Evolutionary conservation across 2,329 filamentous ascomycete species (phyloP), one percentile per base, ranked within the genome.

Genomic region (Diaporthe vexans): DNA sequence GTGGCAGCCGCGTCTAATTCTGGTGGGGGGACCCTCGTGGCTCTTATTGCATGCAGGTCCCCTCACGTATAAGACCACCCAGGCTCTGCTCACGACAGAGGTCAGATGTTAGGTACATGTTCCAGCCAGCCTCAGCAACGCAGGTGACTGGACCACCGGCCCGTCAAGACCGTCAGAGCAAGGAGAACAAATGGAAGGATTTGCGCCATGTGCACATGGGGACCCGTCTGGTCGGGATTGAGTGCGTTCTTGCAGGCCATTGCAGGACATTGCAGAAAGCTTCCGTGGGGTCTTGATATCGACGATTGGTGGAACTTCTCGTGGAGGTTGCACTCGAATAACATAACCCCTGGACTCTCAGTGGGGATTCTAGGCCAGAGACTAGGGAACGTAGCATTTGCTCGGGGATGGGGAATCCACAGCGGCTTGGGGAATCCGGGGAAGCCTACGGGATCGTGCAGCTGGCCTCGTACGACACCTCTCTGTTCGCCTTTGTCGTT

Each of bases 301-400:
- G 59, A 51, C 68, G 33, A 75, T 75, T 75, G 74, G 74, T 75
- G 74, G 74, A 75, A 75, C 40, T 74, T 72, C 57, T 68, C n/a
- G 26, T 17, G 48, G 26, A 57, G 65, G 35, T 35, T 51, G 70
- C 48, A 61, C 24, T 46, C 43, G 54, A 56, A 33, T n/a, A 19
- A 24, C 17, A 26, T 11, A 13, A 37, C 54, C 72, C 61, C 72
- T 54, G 52, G 51, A 58, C 58, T 63, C 21, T 72, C 54, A 69
- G 69, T 72, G 73, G 73, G 73, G 72, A 63, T 56, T 35, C 40
- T 63, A 63, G 54, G 11, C 29, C 21, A 19, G 15, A 52, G 33
- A 40, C 56, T 29, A 24, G 69, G 46, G 69, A 29, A 10, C 40
- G 24, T 51, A 46, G 35, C 51, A 59, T 46, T 11, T 19, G 26